These are phyloP conservation scores for Cardamine occulta DNA, from an alignment of 345 rosid species.

Conservation along the genomic window DNA sequence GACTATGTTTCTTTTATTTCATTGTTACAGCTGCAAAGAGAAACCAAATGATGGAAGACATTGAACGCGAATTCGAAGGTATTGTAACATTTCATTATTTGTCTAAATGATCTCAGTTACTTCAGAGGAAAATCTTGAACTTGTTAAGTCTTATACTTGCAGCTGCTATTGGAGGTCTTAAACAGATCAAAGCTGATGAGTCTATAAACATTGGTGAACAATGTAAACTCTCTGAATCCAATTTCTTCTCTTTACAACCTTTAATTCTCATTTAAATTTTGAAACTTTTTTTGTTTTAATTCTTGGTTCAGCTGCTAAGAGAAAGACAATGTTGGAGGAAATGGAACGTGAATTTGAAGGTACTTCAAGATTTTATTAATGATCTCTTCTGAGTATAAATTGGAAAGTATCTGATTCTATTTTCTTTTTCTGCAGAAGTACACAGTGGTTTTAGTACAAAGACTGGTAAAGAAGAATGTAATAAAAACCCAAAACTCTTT, in stretches of 20 bases:
- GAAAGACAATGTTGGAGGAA: constrained; percentile 33
- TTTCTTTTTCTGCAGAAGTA: constrained; percentile 28
- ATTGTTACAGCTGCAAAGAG: constrained; percentile 33
- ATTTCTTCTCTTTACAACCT: neutral
- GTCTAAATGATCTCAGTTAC: neutral
- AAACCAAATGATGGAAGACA: constrained; percentile 23
- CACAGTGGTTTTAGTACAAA: constrained; percentile 16
- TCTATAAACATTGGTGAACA: constrained; percentile 8
- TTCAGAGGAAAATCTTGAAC: neutral
- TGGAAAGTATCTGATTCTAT: constrained; percentile 3
- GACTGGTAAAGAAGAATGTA: constrained; percentile 12
- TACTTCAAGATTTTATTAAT: constrained; percentile 12
- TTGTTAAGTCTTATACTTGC: neutral
- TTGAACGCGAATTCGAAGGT: constrained; percentile 41
- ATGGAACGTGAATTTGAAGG: constrained; percentile 40
- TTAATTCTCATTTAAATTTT: neutral
- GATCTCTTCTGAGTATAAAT: neutral
- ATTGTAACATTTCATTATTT: neutral
- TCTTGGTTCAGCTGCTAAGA: constrained; percentile 32
- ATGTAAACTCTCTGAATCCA: constrained; percentile 23
- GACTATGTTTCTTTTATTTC: constrained; percentile 8
- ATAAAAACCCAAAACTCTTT: constrained; percentile 1
- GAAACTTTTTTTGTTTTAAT: neutral
- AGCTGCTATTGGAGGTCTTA: constrained; percentile 28
- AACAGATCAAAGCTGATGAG: neutral